Conservation (phyloP, 2,329 filamentous ascomycete species). For the Diaporthe eres region DNA sequence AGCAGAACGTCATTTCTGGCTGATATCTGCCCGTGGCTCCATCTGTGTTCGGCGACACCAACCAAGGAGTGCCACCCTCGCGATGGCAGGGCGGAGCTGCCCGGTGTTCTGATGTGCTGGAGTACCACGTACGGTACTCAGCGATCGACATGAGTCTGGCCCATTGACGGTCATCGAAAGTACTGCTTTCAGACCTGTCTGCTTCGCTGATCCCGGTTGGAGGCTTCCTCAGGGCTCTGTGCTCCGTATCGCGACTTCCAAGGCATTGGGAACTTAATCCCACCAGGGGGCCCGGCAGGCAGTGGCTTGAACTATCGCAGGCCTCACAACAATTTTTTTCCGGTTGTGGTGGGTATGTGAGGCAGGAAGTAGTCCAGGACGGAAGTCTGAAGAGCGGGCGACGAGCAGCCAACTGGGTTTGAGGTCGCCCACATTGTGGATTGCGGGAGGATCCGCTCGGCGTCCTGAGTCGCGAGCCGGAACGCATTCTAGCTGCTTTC, state of each 20-base stretch:
- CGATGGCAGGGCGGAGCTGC: not conserved
- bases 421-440: conserved; percentile 24
- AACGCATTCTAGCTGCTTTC: not conserved
- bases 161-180: not conserved
- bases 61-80: not conserved
- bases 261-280: not conserved
- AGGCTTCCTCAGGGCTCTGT: not conserved
- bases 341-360: not conserved
- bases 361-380: not conserved
- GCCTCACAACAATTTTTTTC: not conserved
- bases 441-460: conserved; percentile 30
- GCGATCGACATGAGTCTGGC: not conserved
- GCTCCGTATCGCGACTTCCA: not conserved
- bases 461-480: conserved; percentile 21
- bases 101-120: not conserved
- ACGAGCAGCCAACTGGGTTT: not conserved
- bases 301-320: not conserved
- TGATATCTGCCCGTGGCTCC: not conserved
- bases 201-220: conserved; percentile 2
- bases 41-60: not conserved
- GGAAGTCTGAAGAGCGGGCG: not conserved
- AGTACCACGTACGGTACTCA: no score
- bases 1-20: conserved; percentile 17
- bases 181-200: not conserved
- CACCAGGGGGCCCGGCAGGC: not conserved